Evolutionary conservation across 2,329 filamentous ascomycete species (phyloP), one percentile per base, ranked within the genome.

Genomic region (Leptographium procerum): DNA sequence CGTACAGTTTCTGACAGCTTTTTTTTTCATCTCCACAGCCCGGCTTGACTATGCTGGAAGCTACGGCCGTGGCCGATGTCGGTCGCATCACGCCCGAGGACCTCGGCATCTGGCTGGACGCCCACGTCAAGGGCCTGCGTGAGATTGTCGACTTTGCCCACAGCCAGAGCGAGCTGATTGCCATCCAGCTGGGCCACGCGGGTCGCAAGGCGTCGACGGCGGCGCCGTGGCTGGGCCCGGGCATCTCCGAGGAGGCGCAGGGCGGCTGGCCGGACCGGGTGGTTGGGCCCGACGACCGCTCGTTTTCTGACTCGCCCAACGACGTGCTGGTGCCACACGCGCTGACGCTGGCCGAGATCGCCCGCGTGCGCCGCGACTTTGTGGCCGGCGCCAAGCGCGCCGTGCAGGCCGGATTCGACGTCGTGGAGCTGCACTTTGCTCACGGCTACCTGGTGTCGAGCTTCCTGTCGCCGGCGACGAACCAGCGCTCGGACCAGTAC

Each of bases 361-460:
- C 82, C 58, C 69, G 78, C 3, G 72, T 86, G 62, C 86, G 87
- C 69, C 67, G 68, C 6, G 80, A 81, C 3, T 89, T 80, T 71
- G 78, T 75, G 1, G 77, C 74, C 0, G 77, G 76, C 0, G 72
- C 77, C 0, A 72, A 76, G 63, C 73, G 82, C 16, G 78, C 86
- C 0, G 69, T 89, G 2, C 73, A 76, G 31, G 82, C 81, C 1
- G 88, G 87, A 0, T 85, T 86, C 62, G 85, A 88, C 65, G 81
- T 82, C 4, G 77, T 88, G 19, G 85, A 85, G 69, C 82, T 95
- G 55, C 89, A 94, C 72, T 81, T 79, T 64, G 89, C 88, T 0
- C 89, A 94, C 66, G 88, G 89, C 1, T 94, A 91, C 67, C 78
- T 94, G 0, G 72, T 92, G 0, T 82, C 85, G 64, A 72, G 75